phyloP scores from a whole-genome alignment of 139 green algal genomes.

The Zygnema circumcarinatum region DNA sequence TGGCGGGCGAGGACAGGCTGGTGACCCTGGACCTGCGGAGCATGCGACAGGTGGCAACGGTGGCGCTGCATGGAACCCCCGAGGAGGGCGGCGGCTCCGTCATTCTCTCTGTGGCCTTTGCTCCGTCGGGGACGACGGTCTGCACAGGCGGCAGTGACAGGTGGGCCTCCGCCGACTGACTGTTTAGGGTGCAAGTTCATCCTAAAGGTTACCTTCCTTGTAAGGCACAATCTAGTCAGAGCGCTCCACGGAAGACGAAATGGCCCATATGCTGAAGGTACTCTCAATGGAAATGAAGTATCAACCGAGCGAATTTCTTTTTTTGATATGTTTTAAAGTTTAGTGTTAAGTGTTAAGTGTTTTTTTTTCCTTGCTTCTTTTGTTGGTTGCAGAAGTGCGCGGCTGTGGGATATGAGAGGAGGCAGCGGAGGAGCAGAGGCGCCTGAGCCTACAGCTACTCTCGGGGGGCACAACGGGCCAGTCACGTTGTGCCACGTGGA shows the following conservation, averaged over 20 bases:
- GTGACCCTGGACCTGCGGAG: background rate
- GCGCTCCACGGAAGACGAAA: background rate
- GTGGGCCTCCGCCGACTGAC: too few species aligned
- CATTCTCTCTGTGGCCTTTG: background rate
- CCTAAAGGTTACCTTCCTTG: background rate
- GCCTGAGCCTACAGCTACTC: background rate
- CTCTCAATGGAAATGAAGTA: background rate
- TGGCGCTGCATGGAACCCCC: background rate
- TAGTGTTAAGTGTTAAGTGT: background rate
- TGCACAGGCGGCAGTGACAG: conserved; percentile 6
- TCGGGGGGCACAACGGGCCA: background rate
- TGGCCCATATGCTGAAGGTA: background rate
- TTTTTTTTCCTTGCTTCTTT: background rate
- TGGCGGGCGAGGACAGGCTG: background rate
- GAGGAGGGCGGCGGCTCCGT: too few species aligned
- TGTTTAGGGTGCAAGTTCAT: too few species aligned
- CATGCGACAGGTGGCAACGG: background rate
- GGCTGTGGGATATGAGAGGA: background rate
- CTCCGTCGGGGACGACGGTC: background rate
- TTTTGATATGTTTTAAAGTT: background rate
- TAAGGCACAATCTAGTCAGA: background rate
- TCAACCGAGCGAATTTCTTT: background rate
- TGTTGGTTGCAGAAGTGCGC: background rate
- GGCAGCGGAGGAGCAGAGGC: background rate
- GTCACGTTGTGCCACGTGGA: background rate